Evolutionary conservation across 108 stramenopile species (phyloP), one percentile per base, ranked within the genome.

Genomic region (Conticribra weissflogii): DNA sequence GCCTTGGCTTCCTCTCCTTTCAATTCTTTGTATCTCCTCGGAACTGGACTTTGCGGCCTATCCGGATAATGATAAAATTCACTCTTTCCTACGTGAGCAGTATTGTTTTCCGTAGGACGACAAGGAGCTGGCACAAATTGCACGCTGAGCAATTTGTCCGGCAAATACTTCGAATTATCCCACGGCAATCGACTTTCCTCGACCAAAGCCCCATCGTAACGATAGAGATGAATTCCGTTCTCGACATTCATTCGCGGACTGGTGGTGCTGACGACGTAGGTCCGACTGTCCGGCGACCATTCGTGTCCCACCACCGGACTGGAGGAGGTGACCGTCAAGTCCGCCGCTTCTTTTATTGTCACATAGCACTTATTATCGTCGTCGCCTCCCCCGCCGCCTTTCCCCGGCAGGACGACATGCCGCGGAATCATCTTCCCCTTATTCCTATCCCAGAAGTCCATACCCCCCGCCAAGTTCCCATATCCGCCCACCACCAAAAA

Each of bases 191-290:
- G 81, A 16, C 54, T 57, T 15, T 71, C 76, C 16, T 64, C 61
- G 50, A 90, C 52, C 76, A 86, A 71, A 24, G 76, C 68, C 50
- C 96, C 96, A 65, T 93, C 90, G 79, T 95, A 97, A 22, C 84
- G 82, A 77, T 89, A 93, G 0, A 98, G 30, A 58, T 88, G 76
- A 3, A 96, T 83, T 32, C 95, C 95, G 83, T 98, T 98, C 69
- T 98, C 98, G 15, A 99, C 98, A 84, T 98, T 98, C 98, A 98
- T 98, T 7, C 97, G 87, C 4, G 98, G 98, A 41, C 91, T 91
- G 3, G 95, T 94, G 9, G 98, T 98, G 17, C 88, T 86, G 22
- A 92, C 92, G 50, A 93, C 29, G 58, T 98, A 96, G 28, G 86
- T 87, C 15, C 98, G 81, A 30, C 90, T 87, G 71, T 95, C 92